Conservation (phyloP, 2,329 filamentous ascomycete genomes). For the Colletotrichum sojae region DNA sequence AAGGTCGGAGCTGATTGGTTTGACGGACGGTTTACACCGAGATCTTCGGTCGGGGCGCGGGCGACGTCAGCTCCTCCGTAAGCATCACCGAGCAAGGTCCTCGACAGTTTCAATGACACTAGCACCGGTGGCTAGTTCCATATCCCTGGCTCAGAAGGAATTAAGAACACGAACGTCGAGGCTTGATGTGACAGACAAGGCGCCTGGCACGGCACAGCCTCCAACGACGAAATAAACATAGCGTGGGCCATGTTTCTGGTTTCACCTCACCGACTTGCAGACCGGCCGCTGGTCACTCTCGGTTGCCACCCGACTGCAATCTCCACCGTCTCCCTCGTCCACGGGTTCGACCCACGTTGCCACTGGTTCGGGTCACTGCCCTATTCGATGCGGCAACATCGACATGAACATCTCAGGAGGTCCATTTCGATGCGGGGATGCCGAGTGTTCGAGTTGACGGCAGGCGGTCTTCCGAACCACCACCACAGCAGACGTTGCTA, state of each 20-base stretch:
- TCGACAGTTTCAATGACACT: not conserved
- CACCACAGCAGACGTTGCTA: too few species aligned
- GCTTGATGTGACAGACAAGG: not conserved
- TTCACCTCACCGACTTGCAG: not conserved
- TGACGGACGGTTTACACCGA: constrained; percentile 1
- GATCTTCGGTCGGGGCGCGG: not conserved
- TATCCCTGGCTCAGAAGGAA: not conserved
- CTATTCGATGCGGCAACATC: constrained; percentile 6
- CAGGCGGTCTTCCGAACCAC: too few species aligned
- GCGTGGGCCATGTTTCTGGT: not conserved
- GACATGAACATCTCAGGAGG: constrained; percentile 1
- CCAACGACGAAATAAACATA: not conserved
- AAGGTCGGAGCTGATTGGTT: not conserved
- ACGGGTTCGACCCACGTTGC: constrained; percentile 28
- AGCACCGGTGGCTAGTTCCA: too few species aligned
- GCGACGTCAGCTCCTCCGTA: not conserved
- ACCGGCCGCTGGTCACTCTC: constrained; percentile 2
- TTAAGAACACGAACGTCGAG: not conserved
- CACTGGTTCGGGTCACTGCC: constrained; percentile 14
- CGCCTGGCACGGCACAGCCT: not conserved
- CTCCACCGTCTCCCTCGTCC: constrained; percentile 4
- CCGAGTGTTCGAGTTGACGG: not conserved
- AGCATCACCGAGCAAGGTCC: not conserved
- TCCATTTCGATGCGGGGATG: not conserved
- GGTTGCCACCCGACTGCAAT: not conserved